Conservation (phyloP, 768 basidiomycete species). For the Favolaschia claudopus region DNA sequence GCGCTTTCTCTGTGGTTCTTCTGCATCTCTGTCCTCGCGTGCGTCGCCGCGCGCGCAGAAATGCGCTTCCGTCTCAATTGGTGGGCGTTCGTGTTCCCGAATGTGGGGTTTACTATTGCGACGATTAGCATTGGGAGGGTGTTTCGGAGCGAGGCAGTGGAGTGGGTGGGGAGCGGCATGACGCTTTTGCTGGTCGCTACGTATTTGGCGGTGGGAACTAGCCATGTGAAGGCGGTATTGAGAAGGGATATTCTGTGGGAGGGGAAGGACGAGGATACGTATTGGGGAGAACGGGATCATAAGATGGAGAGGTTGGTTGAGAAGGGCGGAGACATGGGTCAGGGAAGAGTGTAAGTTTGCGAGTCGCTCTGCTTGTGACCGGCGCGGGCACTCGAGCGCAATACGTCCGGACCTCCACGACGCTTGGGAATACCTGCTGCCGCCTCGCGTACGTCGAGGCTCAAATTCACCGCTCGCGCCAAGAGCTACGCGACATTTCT, state of each 20-base stretch:
- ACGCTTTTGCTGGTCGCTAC: neutral
- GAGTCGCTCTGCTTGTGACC: too few species aligned
- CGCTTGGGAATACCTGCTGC: too few species aligned
- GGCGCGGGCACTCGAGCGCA: too few species aligned
- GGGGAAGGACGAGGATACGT: constrained; percentile 3
- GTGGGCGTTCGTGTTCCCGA: constrained; percentile 9
- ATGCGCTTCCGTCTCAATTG: constrained; percentile 3
- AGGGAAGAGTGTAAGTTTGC: too few species aligned
- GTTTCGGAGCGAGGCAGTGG: neutral
- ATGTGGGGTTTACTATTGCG: constrained; percentile 3
- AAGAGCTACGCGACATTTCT: too few species aligned
- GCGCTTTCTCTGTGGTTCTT: constrained; percentile 4
- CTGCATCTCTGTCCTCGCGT: neutral
- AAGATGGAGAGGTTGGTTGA: too few species aligned
- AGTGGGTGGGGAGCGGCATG: constrained; percentile 4
- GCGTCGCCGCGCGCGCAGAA: neutral
- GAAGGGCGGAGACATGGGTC: too few species aligned
- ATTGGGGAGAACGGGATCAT: neutral
- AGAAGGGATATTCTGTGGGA: neutral
- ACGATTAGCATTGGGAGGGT: constrained; percentile 1
- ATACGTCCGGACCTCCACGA: too few species aligned
- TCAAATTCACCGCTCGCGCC: too few species aligned
- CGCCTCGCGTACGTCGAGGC: too few species aligned
- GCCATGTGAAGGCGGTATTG: neutral
- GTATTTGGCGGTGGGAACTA: neutral